These are phyloP conservation scores for Pseudozyma hubeiensis DNA, from an alignment of 1,284 basidiomycete species.

Conservation along the genomic window DNA sequence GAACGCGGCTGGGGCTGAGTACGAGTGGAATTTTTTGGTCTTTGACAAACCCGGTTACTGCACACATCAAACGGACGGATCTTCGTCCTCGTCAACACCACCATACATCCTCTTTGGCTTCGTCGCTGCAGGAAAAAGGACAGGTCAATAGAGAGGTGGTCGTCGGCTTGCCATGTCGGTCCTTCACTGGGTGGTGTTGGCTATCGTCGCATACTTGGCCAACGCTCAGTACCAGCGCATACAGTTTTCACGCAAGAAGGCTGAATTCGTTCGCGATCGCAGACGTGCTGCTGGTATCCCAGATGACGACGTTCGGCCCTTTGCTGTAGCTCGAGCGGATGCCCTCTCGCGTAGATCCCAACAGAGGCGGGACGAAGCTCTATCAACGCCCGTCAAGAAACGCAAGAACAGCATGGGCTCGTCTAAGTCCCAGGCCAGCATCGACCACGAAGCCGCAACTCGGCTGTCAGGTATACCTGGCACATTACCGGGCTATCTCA, in stretches of 20 bases:
- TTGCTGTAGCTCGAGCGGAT: constrained; percentile 45
- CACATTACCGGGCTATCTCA: constrained; percentile 40
- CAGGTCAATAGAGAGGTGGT: not conserved
- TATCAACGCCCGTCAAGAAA: constrained; percentile 27
- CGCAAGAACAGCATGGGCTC: constrained; percentile 6
- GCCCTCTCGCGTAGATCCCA: constrained; percentile 35
- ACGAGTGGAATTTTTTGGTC: constrained; percentile 2
- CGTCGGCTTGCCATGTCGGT: constrained; percentile 25
- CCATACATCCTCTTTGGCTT: not conserved
- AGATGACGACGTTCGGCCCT: constrained; percentile 50
- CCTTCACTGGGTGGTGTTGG: constrained; percentile 26
- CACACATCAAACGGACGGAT: not conserved
- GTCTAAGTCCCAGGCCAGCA: constrained; percentile 11
- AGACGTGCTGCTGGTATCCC: constrained; percentile 56
- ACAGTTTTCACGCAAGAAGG: constrained; percentile 35
- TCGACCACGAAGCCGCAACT: constrained; percentile 29
- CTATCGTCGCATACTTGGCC: constrained; percentile 20
- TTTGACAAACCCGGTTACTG: not conserved
- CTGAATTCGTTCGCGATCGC: constrained; percentile 43
- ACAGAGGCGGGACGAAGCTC: constrained; percentile 15
- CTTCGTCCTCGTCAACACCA: not conserved
- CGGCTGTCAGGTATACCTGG: constrained; percentile 44
- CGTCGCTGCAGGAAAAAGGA: not conserved
- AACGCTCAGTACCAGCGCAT: constrained; percentile 25
- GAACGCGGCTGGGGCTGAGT: not conserved